Conservation (phyloP, 495 filamentous ascomycete species). For the Evernia prunastri region DNA sequence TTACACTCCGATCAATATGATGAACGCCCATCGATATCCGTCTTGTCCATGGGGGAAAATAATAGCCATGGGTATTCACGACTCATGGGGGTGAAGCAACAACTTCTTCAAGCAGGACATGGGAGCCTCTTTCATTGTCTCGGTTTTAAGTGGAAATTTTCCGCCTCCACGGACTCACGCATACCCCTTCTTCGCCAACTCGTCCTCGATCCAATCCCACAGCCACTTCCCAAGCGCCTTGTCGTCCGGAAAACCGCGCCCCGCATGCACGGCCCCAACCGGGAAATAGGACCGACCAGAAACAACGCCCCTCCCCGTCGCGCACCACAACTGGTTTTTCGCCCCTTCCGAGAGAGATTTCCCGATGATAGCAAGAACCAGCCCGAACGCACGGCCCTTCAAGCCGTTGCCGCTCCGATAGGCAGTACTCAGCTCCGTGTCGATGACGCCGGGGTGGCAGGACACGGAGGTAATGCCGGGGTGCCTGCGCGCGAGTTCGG, state of each 20-base stretch:
- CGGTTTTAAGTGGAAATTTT: background rate
- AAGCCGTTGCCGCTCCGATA: constrained; percentile 24
- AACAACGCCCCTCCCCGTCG: constrained; percentile 29
- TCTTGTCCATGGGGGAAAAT: too few relatives aligned
- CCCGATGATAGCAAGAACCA: constrained; percentile 14
- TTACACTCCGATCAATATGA: too few relatives aligned
- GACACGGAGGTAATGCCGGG: constrained; percentile 39
- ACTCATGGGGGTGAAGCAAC: too few relatives aligned
- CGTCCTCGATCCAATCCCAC: constrained; percentile 42
- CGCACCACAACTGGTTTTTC: background rate
- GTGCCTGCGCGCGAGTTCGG: constrained; percentile 43
- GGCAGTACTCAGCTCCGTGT: constrained; percentile 43
- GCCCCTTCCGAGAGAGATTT: constrained; percentile 11
- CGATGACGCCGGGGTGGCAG: constrained; percentile 48
- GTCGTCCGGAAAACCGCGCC: constrained; percentile 28
- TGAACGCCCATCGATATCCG: too few relatives aligned
- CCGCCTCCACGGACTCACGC: background rate
- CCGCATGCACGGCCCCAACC: constrained; percentile 31
- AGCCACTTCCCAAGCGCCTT: constrained; percentile 31
- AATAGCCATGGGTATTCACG: too few relatives aligned
- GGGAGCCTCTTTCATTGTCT: background rate
- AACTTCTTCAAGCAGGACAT: too few relatives aligned
- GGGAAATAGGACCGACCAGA: constrained; percentile 40
- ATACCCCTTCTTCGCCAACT: constrained; percentile 30
- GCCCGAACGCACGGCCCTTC: background rate